A percentile compares a stretch with the other conserved stretches of the same genome.
Evolutionary conservation across 192 early-diverging fungal species (phyloP).

Genomic region (Rhizoclosmatium globosum): DNA sequence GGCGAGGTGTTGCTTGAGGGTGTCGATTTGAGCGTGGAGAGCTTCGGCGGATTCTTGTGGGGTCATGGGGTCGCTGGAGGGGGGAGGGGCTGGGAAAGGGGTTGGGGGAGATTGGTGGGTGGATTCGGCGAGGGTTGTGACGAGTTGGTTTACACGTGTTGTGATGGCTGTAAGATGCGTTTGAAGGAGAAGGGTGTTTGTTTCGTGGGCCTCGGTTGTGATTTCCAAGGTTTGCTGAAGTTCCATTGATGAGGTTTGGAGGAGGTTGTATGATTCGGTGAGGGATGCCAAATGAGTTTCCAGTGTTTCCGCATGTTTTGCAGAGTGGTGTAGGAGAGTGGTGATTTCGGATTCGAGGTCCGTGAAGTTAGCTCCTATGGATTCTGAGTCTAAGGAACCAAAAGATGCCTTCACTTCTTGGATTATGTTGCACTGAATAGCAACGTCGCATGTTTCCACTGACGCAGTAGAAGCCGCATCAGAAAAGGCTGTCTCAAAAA

Average conservation of each 20-base stretch:
- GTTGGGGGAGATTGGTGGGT: neutral
- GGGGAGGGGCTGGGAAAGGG: neutral
- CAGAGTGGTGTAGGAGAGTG: neutral
- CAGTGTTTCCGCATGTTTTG: neutral
- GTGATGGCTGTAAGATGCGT: neutral
- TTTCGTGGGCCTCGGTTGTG: neutral
- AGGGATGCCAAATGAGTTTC: neutral
- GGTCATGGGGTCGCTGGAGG: neutral
- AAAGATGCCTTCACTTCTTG: neutral
- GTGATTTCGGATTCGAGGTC: neutral
- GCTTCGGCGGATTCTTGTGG: neutral
- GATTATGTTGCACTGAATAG: slow-evolving; percentile 3
- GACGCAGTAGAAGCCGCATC: neutral
- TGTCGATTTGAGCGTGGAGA: neutral
- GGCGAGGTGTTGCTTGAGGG: neutral
- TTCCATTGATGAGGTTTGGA: neutral
- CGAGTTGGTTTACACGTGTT: neutral
- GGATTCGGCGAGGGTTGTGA: neutral
- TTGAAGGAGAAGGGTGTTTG: neutral
- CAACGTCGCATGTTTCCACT: neutral
- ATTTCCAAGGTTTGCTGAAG: neutral
- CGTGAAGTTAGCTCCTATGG: neutral
- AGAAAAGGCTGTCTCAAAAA: neutral
- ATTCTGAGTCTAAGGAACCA: neutral
- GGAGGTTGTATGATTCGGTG: neutral